These are phyloP conservation scores for Penicillium coffeae DNA, from an alignment of 495 filamentous ascomycete species.

Conservation along the genomic window DNA sequence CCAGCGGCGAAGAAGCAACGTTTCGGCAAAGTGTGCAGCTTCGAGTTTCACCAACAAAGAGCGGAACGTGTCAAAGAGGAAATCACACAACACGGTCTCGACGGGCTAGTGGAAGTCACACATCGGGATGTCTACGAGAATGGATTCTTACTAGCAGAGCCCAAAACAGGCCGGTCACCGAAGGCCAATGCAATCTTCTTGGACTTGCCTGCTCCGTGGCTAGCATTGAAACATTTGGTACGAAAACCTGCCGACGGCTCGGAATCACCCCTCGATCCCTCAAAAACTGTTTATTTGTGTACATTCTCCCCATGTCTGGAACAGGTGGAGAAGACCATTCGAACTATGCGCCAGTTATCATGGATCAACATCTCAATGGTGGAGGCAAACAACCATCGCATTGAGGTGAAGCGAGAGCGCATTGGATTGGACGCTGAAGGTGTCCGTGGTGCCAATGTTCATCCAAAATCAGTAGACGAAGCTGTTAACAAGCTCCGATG, in stretches of 20 bases:
- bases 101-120: conserved; percentile 70
- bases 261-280: conserved; percentile 65
- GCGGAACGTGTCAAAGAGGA: conserved; percentile 69
- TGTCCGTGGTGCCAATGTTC: conserved; percentile 54
- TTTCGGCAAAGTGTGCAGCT: conserved; percentile 82
- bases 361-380: conserved; percentile 95
- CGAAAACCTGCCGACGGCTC: conserved; percentile 45
- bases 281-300: conserved; percentile 67
- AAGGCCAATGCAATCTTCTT: conserved; percentile 82
- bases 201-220: conserved; percentile 89
- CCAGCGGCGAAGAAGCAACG: conserved; percentile 26
- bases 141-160: conserved; percentile 63
- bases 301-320: conserved; percentile 97
- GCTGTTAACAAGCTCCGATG: conserved; percentile 66
- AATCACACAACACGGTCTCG: conserved; percentile 68
- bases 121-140: conserved; percentile 88
- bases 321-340: conserved; percentile 81
- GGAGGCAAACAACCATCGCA: conserved; percentile 68
- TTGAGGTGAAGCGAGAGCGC: conserved; percentile 81
- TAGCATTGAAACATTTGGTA: conserved; percentile 79
- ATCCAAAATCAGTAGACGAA: conserved; percentile 69
- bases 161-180: conserved; percentile 50
- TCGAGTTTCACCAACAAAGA: conserved; percentile 83
- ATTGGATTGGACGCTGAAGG: conserved; percentile 61
- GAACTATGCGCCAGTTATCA: conserved; percentile 67